Evolutionary conservation across 345 rosid species (phyloP).

Genomic region (Moricandia moricandioides): DNA sequence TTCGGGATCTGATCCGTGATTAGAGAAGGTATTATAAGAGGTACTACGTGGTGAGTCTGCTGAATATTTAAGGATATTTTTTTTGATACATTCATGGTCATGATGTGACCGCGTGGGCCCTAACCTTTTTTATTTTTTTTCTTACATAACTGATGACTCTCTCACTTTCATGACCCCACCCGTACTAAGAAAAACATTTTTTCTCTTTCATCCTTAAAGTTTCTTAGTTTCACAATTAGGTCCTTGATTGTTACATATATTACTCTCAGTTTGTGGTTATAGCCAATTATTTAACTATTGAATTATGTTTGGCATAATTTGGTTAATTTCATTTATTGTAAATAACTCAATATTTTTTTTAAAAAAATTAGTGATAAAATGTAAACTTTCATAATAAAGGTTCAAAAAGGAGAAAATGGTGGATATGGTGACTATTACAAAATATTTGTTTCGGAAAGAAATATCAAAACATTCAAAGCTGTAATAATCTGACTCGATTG

Average conservation of each 20-base stretch:
- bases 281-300: not conserved
- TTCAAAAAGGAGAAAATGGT: not conserved
- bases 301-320: not conserved
- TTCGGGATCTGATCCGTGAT: conserved; percentile 31
- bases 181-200: not conserved
- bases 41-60: conserved; percentile 6
- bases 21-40: conserved; percentile 15
- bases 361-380: not conserved
- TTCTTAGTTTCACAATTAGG: not conserved
- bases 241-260: not conserved
- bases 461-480: conserved; percentile 10
- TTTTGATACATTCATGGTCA: not conserved
- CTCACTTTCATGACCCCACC: not conserved
- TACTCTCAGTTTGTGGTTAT: not conserved
- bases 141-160: not conserved
- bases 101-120: conserved; percentile 21
- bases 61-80: not conserved
- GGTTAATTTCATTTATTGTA: too few species aligned
- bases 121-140: not conserved
- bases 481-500: conserved; percentile 7
- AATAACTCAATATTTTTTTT: not conserved
- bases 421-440: not conserved
- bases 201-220: not conserved
- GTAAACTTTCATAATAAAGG: not conserved
- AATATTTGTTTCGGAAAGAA: not conserved